Conservation (phyloP, 345 rosid genomes). For the Eucalyptus albens region DNA sequence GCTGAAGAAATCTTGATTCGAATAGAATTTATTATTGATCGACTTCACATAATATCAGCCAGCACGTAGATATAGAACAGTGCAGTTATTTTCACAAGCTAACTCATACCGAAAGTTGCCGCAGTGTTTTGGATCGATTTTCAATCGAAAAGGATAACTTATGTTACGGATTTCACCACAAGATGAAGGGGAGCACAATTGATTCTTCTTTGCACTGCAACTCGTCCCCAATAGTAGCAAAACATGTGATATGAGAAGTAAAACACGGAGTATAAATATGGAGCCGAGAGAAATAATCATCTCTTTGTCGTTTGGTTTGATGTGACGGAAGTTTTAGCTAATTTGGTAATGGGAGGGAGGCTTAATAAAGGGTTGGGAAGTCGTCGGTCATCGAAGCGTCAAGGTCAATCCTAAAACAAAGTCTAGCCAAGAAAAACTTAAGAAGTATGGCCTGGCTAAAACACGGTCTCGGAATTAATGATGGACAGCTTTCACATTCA, state of each 20-base stretch:
- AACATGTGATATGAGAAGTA: not conserved
- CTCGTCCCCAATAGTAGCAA: rapidly evolving
- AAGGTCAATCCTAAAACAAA: too few relatives aligned
- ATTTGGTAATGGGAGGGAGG: rapidly evolving
- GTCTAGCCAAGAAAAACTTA: too few relatives aligned
- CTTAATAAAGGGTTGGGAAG: not conserved
- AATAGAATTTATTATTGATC: rapidly evolving
- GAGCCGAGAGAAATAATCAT: not conserved
- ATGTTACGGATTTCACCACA: not conserved
- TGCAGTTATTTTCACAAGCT: too few relatives aligned
- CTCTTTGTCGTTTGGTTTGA: not conserved
- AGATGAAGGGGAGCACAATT: rapidly evolving
- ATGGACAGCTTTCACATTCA: too few relatives aligned
- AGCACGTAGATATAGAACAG: not conserved
- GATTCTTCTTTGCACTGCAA: rapidly evolving
- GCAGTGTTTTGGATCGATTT: rapidly evolving
- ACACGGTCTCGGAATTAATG: too few relatives aligned
- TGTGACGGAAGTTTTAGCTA: not conserved
- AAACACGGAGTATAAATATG: rapidly evolving
- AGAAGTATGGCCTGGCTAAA: too few relatives aligned
- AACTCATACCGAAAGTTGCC: rapidly evolving
- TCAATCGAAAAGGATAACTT: not conserved
- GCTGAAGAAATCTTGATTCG: rapidly evolving
- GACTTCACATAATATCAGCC: too few relatives aligned
- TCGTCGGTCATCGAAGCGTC: not conserved